Evolutionary conservation across 768 basidiomycete species (phyloP), one percentile per base, ranked within the genome.

Genomic region (Tylopilus rubrobrunneus): DNA sequence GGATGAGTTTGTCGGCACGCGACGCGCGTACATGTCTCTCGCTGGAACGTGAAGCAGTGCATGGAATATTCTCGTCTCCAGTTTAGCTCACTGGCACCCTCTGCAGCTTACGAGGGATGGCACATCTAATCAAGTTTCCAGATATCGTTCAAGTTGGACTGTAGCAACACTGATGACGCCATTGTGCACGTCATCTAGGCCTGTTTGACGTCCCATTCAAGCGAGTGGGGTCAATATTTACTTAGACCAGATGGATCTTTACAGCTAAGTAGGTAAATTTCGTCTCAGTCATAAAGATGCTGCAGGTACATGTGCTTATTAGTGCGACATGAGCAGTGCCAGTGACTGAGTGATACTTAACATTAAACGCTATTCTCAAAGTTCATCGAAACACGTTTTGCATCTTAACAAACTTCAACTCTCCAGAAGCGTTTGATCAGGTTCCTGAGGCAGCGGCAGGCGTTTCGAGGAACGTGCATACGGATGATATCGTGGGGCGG

Each of bases 371-470:
- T 31, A 10, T 8, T 31, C 7, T 31, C 8, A 43, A 31, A 31
- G 29, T 31, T 31, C 29, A 31, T 31, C 25, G 25, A 3, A 5
- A 25, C 25, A 5, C 25, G 25, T 25, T 25, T 25, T 25, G 25
- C 25, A 25, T 25, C 25, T 51, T n/a, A 51, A 25, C 27, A n/a
- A 34, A 21, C 53, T 19, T 55, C 52, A 37, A 28, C 33, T 17
- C 14, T 25, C 19, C 29, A 25, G 23, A 17, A 7, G 31, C 9
- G 8, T 14, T 7, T 21, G 25, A 43, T 54, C 42, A 10, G 39
- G 47, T 52, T 63, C 63, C 29, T 28, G 52, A 19, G 67, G 59
- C 9, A 69, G 43, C 9, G 63, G 5, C 40, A 66, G n/a, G n/a
- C 52, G 55, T 45, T 23, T 60, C 7, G 66, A 53, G 0, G 54